Evolutionary conservation across 441 rosid species (phyloP).

Genomic region (Rhodomyrtus psidioides): DNA sequence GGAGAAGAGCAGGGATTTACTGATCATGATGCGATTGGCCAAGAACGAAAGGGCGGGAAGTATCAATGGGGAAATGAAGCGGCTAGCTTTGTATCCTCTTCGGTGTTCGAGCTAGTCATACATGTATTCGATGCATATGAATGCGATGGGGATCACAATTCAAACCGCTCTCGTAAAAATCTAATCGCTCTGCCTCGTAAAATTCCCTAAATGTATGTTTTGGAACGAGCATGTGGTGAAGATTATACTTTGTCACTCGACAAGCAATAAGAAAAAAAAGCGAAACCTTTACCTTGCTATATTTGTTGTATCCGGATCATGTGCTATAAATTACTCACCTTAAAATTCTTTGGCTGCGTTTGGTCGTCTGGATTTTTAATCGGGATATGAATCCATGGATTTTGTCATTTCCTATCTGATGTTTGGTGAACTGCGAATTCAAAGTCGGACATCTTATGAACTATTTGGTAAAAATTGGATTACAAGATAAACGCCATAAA

Average conservation of each 20-base stretch:
- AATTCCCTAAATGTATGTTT: background rate
- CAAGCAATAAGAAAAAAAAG: background rate
- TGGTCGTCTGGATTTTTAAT: too few relatives aligned
- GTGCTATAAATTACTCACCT: background rate
- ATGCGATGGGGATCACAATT: background rate
- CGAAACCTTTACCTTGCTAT: background rate
- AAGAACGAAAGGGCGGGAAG: background rate
- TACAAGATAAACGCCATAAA: too few relatives aligned
- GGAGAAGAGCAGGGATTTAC: background rate
- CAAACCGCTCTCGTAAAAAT: background rate
- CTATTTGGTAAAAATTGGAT: too few relatives aligned
- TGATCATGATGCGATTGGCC: background rate
- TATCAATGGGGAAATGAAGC: background rate
- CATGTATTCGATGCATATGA: background rate
- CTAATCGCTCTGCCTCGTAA: background rate
- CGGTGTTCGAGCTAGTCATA: background rate
- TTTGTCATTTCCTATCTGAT: too few relatives aligned
- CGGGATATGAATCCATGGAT: too few relatives aligned
- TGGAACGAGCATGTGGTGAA: background rate
- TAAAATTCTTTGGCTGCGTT: too few relatives aligned
- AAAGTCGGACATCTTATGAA: too few relatives aligned
- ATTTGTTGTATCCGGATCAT: background rate
- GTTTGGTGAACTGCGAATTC: too few relatives aligned
- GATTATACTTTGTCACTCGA: background rate
- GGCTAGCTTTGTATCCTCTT: background rate